Evolutionary conservation across 1,284 basidiomycete species (phyloP), one percentile per base, ranked within the genome.

Genomic region (Apiotrichum laibachii): DNA sequence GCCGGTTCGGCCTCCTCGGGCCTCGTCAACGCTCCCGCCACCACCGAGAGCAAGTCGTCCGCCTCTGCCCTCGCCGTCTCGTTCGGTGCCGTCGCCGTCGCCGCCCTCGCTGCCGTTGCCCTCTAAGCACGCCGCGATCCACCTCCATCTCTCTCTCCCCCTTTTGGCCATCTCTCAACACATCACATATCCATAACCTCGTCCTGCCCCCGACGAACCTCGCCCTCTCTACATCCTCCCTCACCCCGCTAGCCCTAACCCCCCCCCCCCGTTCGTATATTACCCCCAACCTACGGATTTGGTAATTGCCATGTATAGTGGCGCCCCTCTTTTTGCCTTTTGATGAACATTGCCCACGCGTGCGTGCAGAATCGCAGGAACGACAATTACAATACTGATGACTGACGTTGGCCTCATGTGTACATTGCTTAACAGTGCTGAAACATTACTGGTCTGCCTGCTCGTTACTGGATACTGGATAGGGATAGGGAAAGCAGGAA

Each of bases 1-100:
- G 3, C 26, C 26, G 26, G 26, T 7, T 3, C 26, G 4, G 26
- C 26, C 26, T 31, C 26, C 4, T 31, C 26, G 26, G 26, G 26
- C n/a, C n/a, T n/a, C 26, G 26, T 31, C 26, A 31, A 3, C 26
- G 26, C 26, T 31, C 26, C 26, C 26, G 26, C 26, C 26, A 31
- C 4, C 26, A 45, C 22, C 46, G 59, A 47, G 21, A 67, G 67
- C 42, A 65, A 39, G 18, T 15, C 34, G 26, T 50, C 21, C 46
- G 59, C 52, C 26, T 67, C 66, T 0, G 71, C 65, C 56, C 58
- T 59, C 15, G 66, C 50, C 70, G 72, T 45, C 50, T 72, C 50
- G 50, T 31, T 31, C 26, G 37, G 37, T 16, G 50, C 44, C 40
- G 40, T 57, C 56, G 37, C 53, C 10, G 50, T 50, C 53, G 57